Conservation (phyloP, 2,329 filamentous ascomycete genomes). For the Alternaria gansuensis region DNA sequence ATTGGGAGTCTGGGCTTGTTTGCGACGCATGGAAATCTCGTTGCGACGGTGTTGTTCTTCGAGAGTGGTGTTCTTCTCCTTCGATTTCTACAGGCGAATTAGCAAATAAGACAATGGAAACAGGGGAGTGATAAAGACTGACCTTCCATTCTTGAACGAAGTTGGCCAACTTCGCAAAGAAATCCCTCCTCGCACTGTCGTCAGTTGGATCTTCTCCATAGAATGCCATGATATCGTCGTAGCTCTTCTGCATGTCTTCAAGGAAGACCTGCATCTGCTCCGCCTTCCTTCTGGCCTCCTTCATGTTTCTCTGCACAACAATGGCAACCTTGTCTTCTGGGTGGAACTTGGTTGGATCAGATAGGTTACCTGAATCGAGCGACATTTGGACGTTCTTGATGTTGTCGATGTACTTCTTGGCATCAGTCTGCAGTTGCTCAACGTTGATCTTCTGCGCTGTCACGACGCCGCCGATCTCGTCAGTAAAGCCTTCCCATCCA, state of each 20-base stretch:
- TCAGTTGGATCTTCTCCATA: conserved; percentile 94
- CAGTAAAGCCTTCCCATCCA: conserved; percentile 88
- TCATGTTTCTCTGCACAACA: conserved; percentile 92
- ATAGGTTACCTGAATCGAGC: conserved; percentile 91
- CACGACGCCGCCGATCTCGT: conserved; percentile 84
- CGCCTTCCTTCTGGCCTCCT: conserved; percentile 92
- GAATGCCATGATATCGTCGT: conserved; percentile 94
- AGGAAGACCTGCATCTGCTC: conserved; percentile 94
- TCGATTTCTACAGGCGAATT: conserved; percentile 70
- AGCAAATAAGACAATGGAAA: conserved; percentile 6
- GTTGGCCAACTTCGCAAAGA: conserved; percentile 90
- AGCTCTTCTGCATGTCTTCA: conserved; percentile 89
- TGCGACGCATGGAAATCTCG: conserved; percentile 91
- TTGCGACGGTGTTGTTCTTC: conserved; percentile 87
- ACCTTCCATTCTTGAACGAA: conserved; percentile 94
- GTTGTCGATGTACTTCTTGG: conserved; percentile 91
- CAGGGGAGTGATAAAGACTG: conserved; percentile 36
- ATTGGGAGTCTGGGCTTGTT: conserved; percentile 60
- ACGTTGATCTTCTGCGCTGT: conserved; percentile 90
- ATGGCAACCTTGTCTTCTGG: conserved; percentile 94
- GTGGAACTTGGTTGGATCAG: conserved; percentile 97
- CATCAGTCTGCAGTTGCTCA: conserved; percentile 86
- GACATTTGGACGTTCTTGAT: conserved; percentile 93
- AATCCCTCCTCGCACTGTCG: conserved; percentile 91
- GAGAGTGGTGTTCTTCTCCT: conserved; percentile 84